phyloP scores from a whole-genome alignment of 2,329 filamentous ascomycete genomes.

The Dissoconium aciculare region DNA sequence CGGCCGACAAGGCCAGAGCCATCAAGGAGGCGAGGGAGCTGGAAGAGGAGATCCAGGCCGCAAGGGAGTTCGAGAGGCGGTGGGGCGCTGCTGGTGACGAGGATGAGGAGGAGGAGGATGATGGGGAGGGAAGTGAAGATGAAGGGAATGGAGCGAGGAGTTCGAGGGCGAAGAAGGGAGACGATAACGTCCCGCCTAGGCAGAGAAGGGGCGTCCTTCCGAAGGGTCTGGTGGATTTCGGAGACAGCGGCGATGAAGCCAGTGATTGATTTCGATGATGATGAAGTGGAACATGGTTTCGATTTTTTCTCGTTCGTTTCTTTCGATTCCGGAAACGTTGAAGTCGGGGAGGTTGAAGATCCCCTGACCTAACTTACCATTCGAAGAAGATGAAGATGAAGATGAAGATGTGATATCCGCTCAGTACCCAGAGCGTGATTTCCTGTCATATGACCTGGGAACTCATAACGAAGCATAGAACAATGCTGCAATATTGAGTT shows the following conservation, averaged over 20 bases:
- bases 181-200: slow-evolving; percentile 4
- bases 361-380: too few species aligned
- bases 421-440: not conserved
- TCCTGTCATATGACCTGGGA: too few species aligned
- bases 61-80: slow-evolving; percentile 62
- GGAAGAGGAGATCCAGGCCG: slow-evolving; percentile 65
- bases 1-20: slow-evolving; percentile 63
- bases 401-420: not conserved
- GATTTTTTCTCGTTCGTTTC: too few species aligned
- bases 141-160: too few species aligned
- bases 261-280: slow-evolving; percentile 11
- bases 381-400: too few species aligned
- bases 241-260: slow-evolving; percentile 22
- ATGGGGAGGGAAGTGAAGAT: slow-evolving; percentile 4
- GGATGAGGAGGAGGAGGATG: slow-evolving; percentile 6
- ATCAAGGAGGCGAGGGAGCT: slow-evolving; percentile 83
- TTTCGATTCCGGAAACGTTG: slow-evolving; percentile 4
- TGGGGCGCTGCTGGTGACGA: slow-evolving; percentile 45
- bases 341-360: slow-evolving; percentile 2
- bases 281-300: not conserved
- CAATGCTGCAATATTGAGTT: too few species aligned
- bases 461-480: too few species aligned
- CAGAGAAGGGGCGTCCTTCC: slow-evolving; percentile 15
- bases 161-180: slow-evolving; percentile 6
- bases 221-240: slow-evolving; percentile 24